Percentiles rank a stretch among this genome's conserved stretches.
phyloP scores from a whole-genome alignment of 352 stramenopile genomes.

The Phytophthora multivora region DNA sequence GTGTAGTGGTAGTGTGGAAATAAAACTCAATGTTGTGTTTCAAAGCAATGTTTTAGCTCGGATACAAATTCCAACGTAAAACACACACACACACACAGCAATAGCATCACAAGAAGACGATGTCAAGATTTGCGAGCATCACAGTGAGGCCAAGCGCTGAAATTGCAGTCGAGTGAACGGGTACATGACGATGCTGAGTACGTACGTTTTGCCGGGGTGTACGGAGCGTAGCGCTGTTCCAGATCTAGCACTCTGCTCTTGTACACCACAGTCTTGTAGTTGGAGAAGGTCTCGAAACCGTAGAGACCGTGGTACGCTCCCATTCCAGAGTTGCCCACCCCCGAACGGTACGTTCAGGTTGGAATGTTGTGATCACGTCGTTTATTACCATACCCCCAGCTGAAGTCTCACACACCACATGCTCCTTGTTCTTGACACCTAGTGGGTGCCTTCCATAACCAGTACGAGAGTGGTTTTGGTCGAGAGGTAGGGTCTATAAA shows the following conservation, averaged over 20 bases:
- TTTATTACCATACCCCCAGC: slow-evolving; percentile 77
- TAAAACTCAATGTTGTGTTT: too few species aligned
- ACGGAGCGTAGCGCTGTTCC: slow-evolving; percentile 59
- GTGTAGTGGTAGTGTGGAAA: too few species aligned
- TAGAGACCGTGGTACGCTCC: slow-evolving; percentile 83
- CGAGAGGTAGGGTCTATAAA: too few species aligned
- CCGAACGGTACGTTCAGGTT: slow-evolving; percentile 81
- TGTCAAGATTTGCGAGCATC: slow-evolving; percentile 33
- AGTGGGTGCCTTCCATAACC: too few species aligned
- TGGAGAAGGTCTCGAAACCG: slow-evolving; percentile 79
- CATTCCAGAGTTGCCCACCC: slow-evolving; percentile 77
- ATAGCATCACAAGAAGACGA: slow-evolving; percentile 7
- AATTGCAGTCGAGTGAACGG: slow-evolving; percentile 50
- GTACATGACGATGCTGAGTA: slow-evolving; percentile 48
- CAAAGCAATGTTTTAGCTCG: too few species aligned
- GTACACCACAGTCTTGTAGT: slow-evolving; percentile 69
- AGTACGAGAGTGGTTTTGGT: too few species aligned
- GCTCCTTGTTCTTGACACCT: slow-evolving; percentile 46
- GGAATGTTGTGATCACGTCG: slow-evolving; percentile 74
- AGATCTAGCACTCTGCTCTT: slow-evolving; percentile 68
- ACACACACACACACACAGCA: too few species aligned
- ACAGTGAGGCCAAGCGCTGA: slow-evolving; percentile 26
- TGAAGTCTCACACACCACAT: slow-evolving; percentile 49
- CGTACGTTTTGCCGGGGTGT: slow-evolving; percentile 34
- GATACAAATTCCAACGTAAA: too few species aligned